phyloP scores from a whole-genome alignment of 1,139 yeast species.

The Blastobotrys illinoisensis region DNA sequence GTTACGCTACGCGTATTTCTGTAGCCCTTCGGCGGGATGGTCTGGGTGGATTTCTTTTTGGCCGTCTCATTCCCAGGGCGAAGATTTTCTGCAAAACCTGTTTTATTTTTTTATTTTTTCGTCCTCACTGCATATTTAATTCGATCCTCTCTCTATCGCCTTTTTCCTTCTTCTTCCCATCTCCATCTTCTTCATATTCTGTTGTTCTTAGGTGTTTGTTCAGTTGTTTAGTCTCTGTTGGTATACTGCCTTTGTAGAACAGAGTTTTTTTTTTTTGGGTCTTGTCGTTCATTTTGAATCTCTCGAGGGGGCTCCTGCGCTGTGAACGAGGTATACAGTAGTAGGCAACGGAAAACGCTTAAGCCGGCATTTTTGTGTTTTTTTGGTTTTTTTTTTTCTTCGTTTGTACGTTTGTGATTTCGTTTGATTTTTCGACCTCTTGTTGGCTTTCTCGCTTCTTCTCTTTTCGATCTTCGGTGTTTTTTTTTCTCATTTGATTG shows the following conservation, averaged over 20 bases:
- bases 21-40: not conserved
- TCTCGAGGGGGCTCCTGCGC: not conserved
- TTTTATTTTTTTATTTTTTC: conserved; percentile 2
- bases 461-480: not conserved
- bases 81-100: not conserved
- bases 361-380: not conserved
- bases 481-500: conserved; percentile 1
- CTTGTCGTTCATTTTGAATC: not conserved
- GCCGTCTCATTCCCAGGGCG: not conserved
- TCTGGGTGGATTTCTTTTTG: not conserved
- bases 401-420: not conserved
- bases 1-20: no score
- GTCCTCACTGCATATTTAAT: not conserved
- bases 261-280: not conserved
- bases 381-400: not conserved
- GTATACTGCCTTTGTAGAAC: not conserved
- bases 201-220: not conserved
- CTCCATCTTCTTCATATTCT: not conserved
- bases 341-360: not conserved
- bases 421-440: not conserved
- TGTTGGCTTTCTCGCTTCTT: not conserved
- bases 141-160: not conserved
- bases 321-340: not conserved
- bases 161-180: not conserved
- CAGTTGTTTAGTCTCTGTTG: not conserved